Conservation (phyloP, 2,329 filamentous ascomycete genomes). For the Claviceps pusilla region DNA sequence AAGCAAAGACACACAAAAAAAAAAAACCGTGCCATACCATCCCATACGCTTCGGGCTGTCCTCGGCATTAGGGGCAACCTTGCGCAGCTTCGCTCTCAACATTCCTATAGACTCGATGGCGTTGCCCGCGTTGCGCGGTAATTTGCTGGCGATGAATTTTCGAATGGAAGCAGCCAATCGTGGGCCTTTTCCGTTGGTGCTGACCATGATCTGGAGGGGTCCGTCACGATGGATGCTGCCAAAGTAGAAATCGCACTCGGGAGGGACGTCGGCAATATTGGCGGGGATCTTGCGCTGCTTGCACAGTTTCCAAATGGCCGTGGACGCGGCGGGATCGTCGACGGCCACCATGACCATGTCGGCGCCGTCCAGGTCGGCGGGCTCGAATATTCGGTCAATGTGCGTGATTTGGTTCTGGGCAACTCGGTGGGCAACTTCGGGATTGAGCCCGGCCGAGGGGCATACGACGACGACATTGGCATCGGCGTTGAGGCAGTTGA, state of each 20-base stretch:
- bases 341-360: conserved; percentile 89
- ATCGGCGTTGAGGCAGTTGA: conserved; percentile 89
- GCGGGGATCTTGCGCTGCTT: conserved; percentile 70
- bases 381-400: conserved; percentile 69
- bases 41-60: conserved; percentile 81
- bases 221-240: conserved; percentile 90
- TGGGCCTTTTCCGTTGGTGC: conserved; percentile 92
- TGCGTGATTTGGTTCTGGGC: conserved; percentile 61
- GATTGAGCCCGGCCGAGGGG: conserved; percentile 64
- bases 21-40: conserved; percentile 48
- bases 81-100: conserved; percentile 63
- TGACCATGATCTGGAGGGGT: conserved; percentile 94
- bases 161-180: conserved; percentile 77
- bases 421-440: conserved; percentile 75
- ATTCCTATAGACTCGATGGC: conserved; percentile 76
- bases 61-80: conserved; percentile 54
- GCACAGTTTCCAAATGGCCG: conserved; percentile 84
- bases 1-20: no score
- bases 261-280: conserved; percentile 92
- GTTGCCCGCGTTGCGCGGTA: conserved; percentile 68
- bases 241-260: conserved; percentile 98
- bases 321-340: conserved; percentile 84
- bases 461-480: conserved; percentile 77
- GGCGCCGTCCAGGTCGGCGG: conserved; percentile 64
- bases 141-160: conserved; percentile 58